phyloP scores from a whole-genome alignment of 257 asterid species.

The Solanum verrucosum region DNA sequence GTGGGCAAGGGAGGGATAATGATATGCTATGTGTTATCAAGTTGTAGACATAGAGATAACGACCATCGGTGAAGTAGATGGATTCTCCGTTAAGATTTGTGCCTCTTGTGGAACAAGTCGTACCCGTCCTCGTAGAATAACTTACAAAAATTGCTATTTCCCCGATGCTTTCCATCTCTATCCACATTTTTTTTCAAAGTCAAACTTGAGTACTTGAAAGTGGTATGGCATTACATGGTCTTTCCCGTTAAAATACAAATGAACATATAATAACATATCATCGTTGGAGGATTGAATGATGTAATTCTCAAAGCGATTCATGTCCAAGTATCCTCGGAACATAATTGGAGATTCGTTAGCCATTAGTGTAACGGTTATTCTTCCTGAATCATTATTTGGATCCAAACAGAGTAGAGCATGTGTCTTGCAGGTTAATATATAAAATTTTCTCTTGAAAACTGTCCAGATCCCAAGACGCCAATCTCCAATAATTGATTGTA shows the following conservation, averaged over 20 bases:
- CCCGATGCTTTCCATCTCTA: neutral
- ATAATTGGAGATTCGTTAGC: neutral
- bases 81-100: neutral
- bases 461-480: rapidly evolving
- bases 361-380: neutral
- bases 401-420: neutral
- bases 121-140: rapidly evolving
- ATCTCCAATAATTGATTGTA: neutral
- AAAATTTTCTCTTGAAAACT: neutral
- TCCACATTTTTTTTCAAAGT: neutral
- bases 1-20: neutral
- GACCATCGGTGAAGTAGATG: neutral
- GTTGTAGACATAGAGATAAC: neutral
- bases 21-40: neutral
- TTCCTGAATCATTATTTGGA: neutral
- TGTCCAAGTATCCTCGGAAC: neutral
- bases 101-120: neutral
- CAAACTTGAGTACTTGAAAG: neutral
- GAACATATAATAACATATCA: neutral
- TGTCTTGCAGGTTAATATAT: neutral
- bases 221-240: rapidly evolving
- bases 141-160: neutral
- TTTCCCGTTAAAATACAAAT: neutral
- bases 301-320: rapidly evolving
- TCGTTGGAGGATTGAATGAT: neutral